Evolutionary conservation across 495 filamentous ascomycete genomes (phyloP).

Genomic region (Penicillium psychrofluorescens): DNA sequence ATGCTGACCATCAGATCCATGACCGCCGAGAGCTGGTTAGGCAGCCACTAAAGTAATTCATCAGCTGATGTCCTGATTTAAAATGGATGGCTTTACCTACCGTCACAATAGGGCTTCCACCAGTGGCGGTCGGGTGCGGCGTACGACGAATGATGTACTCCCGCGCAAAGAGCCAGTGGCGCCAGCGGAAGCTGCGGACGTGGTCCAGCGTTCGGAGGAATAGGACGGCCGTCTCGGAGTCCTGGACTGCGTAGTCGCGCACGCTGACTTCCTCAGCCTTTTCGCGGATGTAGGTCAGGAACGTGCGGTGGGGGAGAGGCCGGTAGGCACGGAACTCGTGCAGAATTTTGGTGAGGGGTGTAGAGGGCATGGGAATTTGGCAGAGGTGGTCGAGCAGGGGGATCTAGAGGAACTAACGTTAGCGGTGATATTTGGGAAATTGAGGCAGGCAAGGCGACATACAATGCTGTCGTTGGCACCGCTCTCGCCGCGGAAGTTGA

Average conservation of each 20-base stretch:
- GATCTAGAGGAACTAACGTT: slow-evolving; percentile 42
- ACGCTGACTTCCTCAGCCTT: slow-evolving; percentile 48
- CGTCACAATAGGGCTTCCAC: slow-evolving; percentile 85
- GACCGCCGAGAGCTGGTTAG: slow-evolving; percentile 74
- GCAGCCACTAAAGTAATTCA: slow-evolving; percentile 55
- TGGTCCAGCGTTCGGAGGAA: slow-evolving; percentile 73
- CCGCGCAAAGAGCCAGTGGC: slow-evolving; percentile 90
- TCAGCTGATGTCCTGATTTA: slow-evolving; percentile 1
- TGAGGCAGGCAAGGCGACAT: slow-evolving; percentile 4
- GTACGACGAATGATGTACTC: slow-evolving; percentile 89
- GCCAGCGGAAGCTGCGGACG: slow-evolving; percentile 85
- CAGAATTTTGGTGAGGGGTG: slow-evolving; percentile 77
- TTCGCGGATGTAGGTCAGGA: slow-evolving; percentile 62
- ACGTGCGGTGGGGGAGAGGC: slow-evolving; percentile 76
- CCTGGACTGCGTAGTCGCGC: slow-evolving; percentile 54
- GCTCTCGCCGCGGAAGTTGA: slow-evolving; percentile 77
- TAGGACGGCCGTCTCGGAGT: slow-evolving; percentile 44
- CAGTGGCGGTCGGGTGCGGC: slow-evolving; percentile 77
- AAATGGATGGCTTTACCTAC: slow-evolving; percentile 26
- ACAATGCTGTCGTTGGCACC: slow-evolving; percentile 86
- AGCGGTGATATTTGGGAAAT: slow-evolving; percentile 1
- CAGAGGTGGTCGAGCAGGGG: slow-evolving; percentile 80
- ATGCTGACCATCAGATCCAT: slow-evolving; percentile 66
- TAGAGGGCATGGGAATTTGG: slow-evolving; percentile 71
- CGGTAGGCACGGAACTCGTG: slow-evolving; percentile 81